Conservation (phyloP, 768 basidiomycete genomes). For the Daedaleopsis nitida region DNA sequence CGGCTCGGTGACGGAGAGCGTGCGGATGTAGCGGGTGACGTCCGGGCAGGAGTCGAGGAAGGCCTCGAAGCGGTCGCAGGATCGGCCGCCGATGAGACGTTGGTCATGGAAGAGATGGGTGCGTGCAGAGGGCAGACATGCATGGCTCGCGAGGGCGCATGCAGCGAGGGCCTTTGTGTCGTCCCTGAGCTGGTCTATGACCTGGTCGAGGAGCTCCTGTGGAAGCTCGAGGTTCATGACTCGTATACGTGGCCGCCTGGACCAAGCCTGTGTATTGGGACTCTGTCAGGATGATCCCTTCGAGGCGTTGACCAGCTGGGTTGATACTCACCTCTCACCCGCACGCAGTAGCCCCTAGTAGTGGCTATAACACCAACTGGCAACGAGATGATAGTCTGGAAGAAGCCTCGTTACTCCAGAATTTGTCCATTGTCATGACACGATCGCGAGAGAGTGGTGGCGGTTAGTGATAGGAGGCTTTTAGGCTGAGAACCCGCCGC, state of each 20-base stretch:
- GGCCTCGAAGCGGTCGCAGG: slow-evolving; percentile 20
- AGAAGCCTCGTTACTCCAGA: neutral
- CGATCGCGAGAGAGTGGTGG: slow-evolving; percentile 6
- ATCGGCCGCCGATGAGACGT: slow-evolving; percentile 10
- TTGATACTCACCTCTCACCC: slow-evolving; percentile 2
- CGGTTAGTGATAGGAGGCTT: neutral
- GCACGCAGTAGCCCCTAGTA: too few relatives aligned
- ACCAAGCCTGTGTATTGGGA: too few relatives aligned
- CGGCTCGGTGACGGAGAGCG: slow-evolving; percentile 22
- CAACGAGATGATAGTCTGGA: slow-evolving; percentile 1
- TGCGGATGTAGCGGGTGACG: slow-evolving; percentile 22
- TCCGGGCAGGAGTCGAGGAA: slow-evolving; percentile 21
- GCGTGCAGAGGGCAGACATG: slow-evolving; percentile 26
- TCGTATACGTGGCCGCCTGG: neutral
- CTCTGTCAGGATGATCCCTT: neutral
- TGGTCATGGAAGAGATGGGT: slow-evolving; percentile 29
- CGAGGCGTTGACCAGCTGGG: too few relatives aligned
- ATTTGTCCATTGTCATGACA: slow-evolving; percentile 2
- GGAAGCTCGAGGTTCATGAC: slow-evolving; percentile 20
- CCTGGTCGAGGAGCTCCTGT: slow-evolving; percentile 31
- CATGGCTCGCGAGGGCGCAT: slow-evolving; percentile 24
- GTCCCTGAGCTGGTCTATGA: slow-evolving; percentile 32
- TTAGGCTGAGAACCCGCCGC: neutral
- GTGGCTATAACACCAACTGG: too few relatives aligned
- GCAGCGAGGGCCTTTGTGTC: slow-evolving; percentile 23